phyloP scores from a whole-genome alignment of 2,329 filamentous ascomycete genomes.

The Pyrenochaeta sp. region DNA sequence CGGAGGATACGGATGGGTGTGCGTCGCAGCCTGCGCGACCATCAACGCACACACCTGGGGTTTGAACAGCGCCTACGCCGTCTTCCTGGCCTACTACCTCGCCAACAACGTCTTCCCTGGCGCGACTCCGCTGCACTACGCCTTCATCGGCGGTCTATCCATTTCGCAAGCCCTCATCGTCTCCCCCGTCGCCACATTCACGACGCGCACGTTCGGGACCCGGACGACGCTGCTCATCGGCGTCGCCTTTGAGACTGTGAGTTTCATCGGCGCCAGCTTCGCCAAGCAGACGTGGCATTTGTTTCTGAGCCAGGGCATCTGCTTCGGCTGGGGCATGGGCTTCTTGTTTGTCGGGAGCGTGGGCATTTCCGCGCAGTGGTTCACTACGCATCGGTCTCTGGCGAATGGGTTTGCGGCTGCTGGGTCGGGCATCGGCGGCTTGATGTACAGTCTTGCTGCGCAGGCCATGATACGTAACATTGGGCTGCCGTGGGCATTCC shows the following conservation, averaged over 20 bases:
- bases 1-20: slow-evolving; percentile 69
- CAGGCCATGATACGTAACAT: slow-evolving; percentile 72
- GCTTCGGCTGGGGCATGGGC: slow-evolving; percentile 81
- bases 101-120: slow-evolving; percentile 67
- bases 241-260: slow-evolving; percentile 67
- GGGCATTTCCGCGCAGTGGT: slow-evolving; percentile 77
- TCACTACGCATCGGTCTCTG: slow-evolving; percentile 70
- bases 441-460: slow-evolving; percentile 71
- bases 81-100: slow-evolving; percentile 77
- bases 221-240: slow-evolving; percentile 70
- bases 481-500: slow-evolving; percentile 71
- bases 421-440: slow-evolving; percentile 78
- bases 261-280: slow-evolving; percentile 75
- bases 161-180: slow-evolving; percentile 71
- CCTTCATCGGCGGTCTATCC: slow-evolving; percentile 77
- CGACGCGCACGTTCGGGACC: slow-evolving; percentile 68
- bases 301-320: slow-evolving; percentile 75
- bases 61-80: slow-evolving; percentile 73
- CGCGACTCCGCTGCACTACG: slow-evolving; percentile 71
- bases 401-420: slow-evolving; percentile 73
- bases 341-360: slow-evolving; percentile 76
- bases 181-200: slow-evolving; percentile 71
- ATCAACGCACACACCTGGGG: slow-evolving; percentile 72
- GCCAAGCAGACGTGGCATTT: slow-evolving; percentile 75
- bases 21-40: slow-evolving; percentile 48